These are phyloP conservation scores for Solanum arcanum DNA, from an alignment of 257 asterid species.

Conservation along the genomic window DNA sequence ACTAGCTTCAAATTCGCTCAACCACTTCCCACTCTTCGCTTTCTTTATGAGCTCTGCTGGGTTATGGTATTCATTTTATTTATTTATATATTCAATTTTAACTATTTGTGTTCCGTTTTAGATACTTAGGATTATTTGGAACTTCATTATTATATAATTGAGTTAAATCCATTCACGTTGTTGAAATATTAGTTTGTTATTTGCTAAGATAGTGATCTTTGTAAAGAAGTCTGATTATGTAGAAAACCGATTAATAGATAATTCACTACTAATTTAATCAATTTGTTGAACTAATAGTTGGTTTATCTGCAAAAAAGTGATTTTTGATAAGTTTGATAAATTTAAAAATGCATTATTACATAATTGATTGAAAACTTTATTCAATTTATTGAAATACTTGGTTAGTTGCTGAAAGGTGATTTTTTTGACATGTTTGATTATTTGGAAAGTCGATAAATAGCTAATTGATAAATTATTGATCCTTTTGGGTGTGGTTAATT, in stretches of 20 bases:
- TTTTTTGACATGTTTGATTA: neutral
- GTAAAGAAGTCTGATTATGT: neutral
- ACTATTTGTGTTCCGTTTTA: neutral
- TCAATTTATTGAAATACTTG: neutral
- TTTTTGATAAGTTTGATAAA: neutral
- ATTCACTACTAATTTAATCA: neutral
- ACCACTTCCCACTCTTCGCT: conserved; percentile 60
- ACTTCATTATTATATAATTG: neutral
- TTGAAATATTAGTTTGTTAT: neutral
- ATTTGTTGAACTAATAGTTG: neutral
- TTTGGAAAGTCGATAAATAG: neutral
- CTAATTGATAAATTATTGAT: neutral
- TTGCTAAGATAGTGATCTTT: neutral
- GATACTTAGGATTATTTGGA: neutral
- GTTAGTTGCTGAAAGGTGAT: neutral
- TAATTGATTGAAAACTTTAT: neutral
- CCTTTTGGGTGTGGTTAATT: neutral
- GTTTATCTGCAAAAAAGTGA: neutral
- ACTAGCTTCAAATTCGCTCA: conserved; percentile 50
- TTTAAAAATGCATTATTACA: neutral
- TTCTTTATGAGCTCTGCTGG: conserved; percentile 77
- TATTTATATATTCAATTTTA: neutral
- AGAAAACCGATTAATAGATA: neutral
- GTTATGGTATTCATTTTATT: conserved; percentile 33
- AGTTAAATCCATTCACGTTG: neutral